Evolutionary conservation across 768 basidiomycete species (phyloP), one percentile per base, ranked within the genome.

Genomic region (Coprinellus micaceus): DNA sequence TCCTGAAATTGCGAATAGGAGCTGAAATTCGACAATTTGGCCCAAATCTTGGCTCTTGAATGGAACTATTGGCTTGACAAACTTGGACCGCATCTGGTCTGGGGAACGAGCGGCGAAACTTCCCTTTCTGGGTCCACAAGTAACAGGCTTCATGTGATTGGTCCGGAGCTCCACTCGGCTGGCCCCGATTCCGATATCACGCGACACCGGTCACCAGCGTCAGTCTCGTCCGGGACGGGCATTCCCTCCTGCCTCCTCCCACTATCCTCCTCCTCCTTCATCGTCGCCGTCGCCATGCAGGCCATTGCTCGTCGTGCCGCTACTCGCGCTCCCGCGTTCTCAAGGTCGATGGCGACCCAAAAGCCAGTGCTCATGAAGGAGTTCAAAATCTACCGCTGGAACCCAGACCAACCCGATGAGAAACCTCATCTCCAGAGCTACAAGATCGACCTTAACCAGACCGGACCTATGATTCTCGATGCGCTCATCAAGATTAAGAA

Each of bases 361-460:
- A 90, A 89, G 70, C 83, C 85, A 0, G 82, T 82, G 17, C 67
- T 89, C 63, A 77, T 87, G 65, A 98, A 98, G 77, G 89, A 94
- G 72, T 98, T 99, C 81, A 91, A 95, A 81, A 94, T 99, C 62
- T 99, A 99, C 77, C 91, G 97, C 70, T 99, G 97, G 94, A 95
- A 98, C 74, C 97, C 97, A 24, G 97, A 99, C 69, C 86, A 91
- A 67, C 96, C 97, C 17, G 82, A 85, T 51, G 86, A 85, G 76
- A 96, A 98, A 71, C 97, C 97, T 0, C 81, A 78, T 33, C 80
- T 99, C 33, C 94, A 98, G 77, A 84, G 87, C 2, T 98, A 96
- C 80, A 84, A 81, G 45, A 82, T 98, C 65, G 94, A 98, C 75
- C 80, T 98, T 52, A 91, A 91, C 75, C 88, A 94, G 73, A 93